phyloP scores from a whole-genome alignment of 2,329 filamentous ascomycete genomes.

The Orbilia quercus region DNA sequence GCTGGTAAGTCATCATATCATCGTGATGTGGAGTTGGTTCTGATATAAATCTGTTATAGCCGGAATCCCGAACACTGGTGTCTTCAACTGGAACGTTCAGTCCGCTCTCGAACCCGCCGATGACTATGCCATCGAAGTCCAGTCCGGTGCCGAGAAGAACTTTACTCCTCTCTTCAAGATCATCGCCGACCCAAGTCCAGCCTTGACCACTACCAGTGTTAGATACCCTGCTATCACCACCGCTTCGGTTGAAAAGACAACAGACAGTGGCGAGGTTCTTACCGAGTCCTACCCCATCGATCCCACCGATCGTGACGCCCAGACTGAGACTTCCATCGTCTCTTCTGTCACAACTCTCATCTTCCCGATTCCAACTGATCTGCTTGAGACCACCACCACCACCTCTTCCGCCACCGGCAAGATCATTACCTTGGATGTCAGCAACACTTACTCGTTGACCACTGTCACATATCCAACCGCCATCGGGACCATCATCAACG shows the following conservation, averaged over 20 bases:
- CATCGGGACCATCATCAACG: conserved; percentile 31
- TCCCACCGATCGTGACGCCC: conserved; percentile 1
- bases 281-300: conserved; percentile 46
- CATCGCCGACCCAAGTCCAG: conserved; percentile 23
- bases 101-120: conserved; percentile 36
- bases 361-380: conserved; percentile 26
- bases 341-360: conserved; percentile 33
- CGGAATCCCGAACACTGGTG: conserved; percentile 58
- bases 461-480: conserved; percentile 31
- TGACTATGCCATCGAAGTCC: conserved; percentile 59
- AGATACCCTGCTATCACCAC: conserved; percentile 5
- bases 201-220: background rate
- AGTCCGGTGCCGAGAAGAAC: conserved; percentile 55
- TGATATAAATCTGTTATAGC: conserved; percentile 32
- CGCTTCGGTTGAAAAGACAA: conserved; percentile 40
- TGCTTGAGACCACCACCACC: background rate
- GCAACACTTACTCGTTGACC: conserved; percentile 24
- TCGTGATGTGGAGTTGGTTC: background rate
- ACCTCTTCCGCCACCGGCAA: conserved; percentile 12
- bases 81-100: conserved; percentile 58
- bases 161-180: conserved; percentile 59
- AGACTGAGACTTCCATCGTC: conserved; percentile 25
- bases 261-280: conserved; percentile 26
- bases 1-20: conserved; percentile 53
- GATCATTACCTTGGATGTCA: conserved; percentile 49